Conservation (phyloP, 140 eudicot genomes). For the Flaveria floridana region DNA sequence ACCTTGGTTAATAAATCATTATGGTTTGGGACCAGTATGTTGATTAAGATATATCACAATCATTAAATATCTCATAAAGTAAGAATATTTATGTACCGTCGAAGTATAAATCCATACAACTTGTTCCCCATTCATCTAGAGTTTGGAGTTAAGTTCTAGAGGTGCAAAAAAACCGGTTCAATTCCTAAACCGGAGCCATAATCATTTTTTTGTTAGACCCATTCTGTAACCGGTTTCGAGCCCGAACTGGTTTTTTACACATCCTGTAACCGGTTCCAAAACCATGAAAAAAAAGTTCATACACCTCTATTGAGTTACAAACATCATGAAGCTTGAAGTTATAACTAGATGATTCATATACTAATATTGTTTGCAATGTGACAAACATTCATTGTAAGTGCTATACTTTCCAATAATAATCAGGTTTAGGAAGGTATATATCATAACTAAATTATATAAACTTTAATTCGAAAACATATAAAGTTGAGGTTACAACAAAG, state of each 20-base stretch:
- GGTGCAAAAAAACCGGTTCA: too few species aligned
- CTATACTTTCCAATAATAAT: neutral
- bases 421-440: neutral
- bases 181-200: too few species aligned
- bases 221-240: too few species aligned
- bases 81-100: too few species aligned
- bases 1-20: conserved; percentile 11
- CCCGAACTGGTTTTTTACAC: too few species aligned
- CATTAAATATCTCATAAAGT: neutral
- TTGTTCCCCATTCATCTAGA: too few species aligned
- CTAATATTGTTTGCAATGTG: neutral
- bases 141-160: too few species aligned
- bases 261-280: too few species aligned
- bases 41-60: conserved; percentile 10
- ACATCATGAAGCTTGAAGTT: neutral
- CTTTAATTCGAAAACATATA: neutral
- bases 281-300: too few species aligned
- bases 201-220: too few species aligned
- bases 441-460: neutral
- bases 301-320: too few species aligned
- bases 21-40: conserved; percentile 4
- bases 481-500: conserved; percentile 21
- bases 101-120: too few species aligned
- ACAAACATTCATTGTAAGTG: neutral
- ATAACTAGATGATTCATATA: neutral